A percentile compares a stretch with the other conserved stretches of the same genome.
phyloP scores from a whole-genome alignment of 176 grass and related monocot genomes.

The Raddia distichophylla region DNA sequence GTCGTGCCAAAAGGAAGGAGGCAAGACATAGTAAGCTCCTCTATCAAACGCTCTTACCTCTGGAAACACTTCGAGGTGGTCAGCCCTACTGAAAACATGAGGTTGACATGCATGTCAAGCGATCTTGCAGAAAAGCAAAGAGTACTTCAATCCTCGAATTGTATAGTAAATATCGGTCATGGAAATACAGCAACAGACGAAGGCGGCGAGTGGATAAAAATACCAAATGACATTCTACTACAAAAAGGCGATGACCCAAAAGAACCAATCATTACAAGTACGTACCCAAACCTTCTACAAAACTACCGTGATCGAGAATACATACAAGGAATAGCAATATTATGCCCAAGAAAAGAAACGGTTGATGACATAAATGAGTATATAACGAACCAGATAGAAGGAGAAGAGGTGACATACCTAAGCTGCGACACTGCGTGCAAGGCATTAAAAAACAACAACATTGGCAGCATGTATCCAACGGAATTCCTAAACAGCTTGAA shows the following conservation, averaged over 20 bases:
- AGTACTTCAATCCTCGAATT: background rate
- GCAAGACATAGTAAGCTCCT: constrained; percentile 1
- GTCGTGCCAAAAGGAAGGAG: constrained; percentile 12
- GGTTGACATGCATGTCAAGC: background rate
- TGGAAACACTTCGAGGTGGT: constrained; percentile 13
- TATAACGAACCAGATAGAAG: no score
- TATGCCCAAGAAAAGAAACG: no score
- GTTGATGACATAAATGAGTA: no score
- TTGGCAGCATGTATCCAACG: background rate
- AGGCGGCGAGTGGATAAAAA: background rate
- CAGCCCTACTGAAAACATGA: constrained; percentile 18
- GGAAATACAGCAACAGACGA: background rate
- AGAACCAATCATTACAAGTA: no score
- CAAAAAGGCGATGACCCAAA: no score
- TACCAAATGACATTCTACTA: background rate
- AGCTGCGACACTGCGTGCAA: background rate
- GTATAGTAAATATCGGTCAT: constrained; percentile 21
- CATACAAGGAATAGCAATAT: no score
- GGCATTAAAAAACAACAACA: background rate
- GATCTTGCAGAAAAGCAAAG: background rate
- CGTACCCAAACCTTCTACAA: no score
- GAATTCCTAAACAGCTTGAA: constrained; percentile 8
- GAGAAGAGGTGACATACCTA: no score
- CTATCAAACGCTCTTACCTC: constrained; percentile 34
- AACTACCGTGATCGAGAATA: no score